phyloP scores from a whole-genome alignment of 257 asterid species.

The Capsicum chinense region DNA sequence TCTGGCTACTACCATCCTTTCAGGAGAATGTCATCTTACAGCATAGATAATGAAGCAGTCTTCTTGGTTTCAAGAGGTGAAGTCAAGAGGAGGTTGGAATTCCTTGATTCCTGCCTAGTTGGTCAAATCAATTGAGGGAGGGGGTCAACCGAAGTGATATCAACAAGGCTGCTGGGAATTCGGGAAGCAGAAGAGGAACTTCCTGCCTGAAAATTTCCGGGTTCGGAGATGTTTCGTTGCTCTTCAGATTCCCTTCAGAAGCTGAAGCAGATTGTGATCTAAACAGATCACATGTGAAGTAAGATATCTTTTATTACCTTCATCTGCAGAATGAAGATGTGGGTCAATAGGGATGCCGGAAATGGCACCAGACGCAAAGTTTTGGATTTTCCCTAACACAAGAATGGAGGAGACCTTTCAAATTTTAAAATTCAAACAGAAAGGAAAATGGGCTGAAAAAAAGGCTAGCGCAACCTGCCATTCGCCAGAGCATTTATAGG shows the following conservation, averaged over 20 bases:
- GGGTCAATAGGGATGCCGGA: slow-evolving; percentile 11
- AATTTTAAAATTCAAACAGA: background rate
- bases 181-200: background rate
- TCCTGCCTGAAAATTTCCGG: background rate
- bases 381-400: background rate
- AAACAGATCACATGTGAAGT: background rate
- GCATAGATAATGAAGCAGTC: background rate
- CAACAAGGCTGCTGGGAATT: background rate
- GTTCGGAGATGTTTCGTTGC: slow-evolving; percentile 17
- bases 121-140: background rate
- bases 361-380: slow-evolving; percentile 7
- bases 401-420: background rate
- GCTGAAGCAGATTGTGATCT: background rate
- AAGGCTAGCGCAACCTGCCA: background rate
- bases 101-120: background rate
- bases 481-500: slow-evolving; percentile 7
- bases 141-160: background rate
- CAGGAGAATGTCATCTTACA: background rate
- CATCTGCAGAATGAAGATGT: background rate
- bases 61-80: background rate
- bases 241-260: slow-evolving; percentile 23
- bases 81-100: background rate
- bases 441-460: slow-evolving; percentile 7
- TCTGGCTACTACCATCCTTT: background rate
- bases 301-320: background rate